Conservation (phyloP, 768 basidiomycete genomes). For the Amanita phalloides region DNA sequence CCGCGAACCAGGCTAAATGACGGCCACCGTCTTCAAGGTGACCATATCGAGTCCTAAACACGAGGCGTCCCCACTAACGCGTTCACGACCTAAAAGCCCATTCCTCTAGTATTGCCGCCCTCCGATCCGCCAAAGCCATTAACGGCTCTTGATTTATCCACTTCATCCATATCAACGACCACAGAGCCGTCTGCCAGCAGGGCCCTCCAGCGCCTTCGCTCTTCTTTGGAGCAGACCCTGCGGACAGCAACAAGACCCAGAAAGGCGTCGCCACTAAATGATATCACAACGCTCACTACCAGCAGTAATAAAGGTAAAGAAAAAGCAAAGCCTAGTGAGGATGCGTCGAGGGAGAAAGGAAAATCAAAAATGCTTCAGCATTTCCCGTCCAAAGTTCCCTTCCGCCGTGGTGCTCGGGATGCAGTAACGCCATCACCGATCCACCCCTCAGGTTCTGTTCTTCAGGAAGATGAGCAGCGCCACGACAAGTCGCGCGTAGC, state of each 20-base stretch:
- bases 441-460: constrained; percentile 22
- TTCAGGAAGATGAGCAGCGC: constrained; percentile 10
- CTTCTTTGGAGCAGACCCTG: constrained; percentile 57
- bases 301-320: constrained; percentile 30
- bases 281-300: constrained; percentile 31
- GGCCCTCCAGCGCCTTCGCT: constrained; percentile 54
- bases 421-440: constrained; percentile 27
- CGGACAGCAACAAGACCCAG: constrained; percentile 53
- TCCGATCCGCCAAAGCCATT: constrained; percentile 29
- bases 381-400: constrained; percentile 39
- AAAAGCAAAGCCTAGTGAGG: constrained; percentile 26
- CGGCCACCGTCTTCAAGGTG: constrained; percentile 28
- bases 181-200: constrained; percentile 31
- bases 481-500: constrained; percentile 33
- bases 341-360: constrained; percentile 26
- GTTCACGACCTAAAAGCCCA: constrained; percentile 19
- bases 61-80: constrained; percentile 32
- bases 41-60: constrained; percentile 32
- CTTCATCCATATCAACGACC: constrained; percentile 15
- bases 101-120: constrained; percentile 27
- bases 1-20: constrained; percentile 23
- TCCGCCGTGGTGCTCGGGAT: constrained; percentile 32
- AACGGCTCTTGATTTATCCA: constrained; percentile 19
- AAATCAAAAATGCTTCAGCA: constrained; percentile 34
- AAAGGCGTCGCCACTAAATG: constrained; percentile 28